Percentiles rank a stretch among this genome's conserved stretches.
These are phyloP conservation scores for Solanum piurae DNA, from an alignment of 257 asterid genomes.

Conservation along the genomic window DNA sequence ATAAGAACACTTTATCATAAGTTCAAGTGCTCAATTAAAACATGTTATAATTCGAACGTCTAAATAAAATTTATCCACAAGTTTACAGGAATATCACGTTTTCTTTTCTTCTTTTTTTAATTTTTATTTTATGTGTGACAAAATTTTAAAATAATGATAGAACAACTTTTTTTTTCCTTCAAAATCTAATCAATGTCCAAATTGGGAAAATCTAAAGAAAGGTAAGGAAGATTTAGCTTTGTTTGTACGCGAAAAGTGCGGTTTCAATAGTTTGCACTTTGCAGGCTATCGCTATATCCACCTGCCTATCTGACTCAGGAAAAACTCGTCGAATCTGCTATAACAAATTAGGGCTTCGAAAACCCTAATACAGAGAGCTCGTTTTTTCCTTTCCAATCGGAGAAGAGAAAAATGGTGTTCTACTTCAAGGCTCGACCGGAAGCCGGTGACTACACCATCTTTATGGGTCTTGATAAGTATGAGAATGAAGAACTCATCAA, in stretches of 20 bases:
- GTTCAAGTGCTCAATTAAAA: not conserved
- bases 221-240: not conserved
- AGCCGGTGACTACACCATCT: slow-evolving; percentile 81
- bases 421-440: slow-evolving; percentile 93
- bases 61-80: not conserved
- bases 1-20: not conserved
- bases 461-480: slow-evolving; percentile 87
- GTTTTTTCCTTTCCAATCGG: not conserved
- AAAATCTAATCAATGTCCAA: not conserved
- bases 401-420: slow-evolving; percentile 49
- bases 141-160: not conserved
- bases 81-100: not conserved
- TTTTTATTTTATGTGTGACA: not conserved
- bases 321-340: not conserved
- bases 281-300: not conserved
- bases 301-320: not conserved
- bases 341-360: not conserved
- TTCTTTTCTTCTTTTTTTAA: not conserved
- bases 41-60: not conserved
- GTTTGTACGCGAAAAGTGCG: not conserved
- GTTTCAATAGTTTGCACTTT: not conserved
- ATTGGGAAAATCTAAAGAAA: not conserved
- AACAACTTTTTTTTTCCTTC: not conserved
- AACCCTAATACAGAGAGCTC: not conserved
- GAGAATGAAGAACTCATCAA: slow-evolving; percentile 98